Conservation (phyloP, 176 grass and related monocot species). For the Carex myosuroides region DNA sequence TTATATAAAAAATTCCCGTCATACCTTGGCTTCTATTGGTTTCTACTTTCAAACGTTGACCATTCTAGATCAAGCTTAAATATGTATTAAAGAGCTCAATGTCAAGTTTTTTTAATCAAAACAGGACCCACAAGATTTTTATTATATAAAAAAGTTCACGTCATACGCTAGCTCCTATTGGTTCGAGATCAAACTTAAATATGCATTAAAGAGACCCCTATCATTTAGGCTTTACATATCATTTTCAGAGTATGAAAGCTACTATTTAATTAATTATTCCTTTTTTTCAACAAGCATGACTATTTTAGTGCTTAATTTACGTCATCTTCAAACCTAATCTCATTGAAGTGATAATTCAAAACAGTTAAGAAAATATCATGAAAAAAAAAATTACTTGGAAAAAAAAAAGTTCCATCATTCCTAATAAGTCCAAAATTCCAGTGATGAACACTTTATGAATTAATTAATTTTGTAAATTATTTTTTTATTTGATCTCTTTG, state of each 20-base stretch:
- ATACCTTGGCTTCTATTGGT: no score
- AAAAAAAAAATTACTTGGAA: neutral
- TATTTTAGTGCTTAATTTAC: neutral
- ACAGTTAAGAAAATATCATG: neutral
- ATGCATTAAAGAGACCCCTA: neutral
- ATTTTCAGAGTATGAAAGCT: constrained; percentile 11
- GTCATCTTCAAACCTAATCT: neutral
- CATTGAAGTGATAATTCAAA: neutral
- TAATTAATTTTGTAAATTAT: neutral
- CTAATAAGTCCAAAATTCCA: neutral
- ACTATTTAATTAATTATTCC: neutral
- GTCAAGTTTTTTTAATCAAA: no score
- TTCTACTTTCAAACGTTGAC: no score
- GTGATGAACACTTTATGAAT: neutral
- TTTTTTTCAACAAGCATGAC: neutral
- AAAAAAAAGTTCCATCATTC: neutral
- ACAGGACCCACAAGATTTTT: no score
- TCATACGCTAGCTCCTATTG: neutral
- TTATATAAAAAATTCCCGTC: no score
- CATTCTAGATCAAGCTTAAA: no score
- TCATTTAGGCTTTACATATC: constrained; percentile 11
- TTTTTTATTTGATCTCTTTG: neutral
- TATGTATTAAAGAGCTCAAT: no score
- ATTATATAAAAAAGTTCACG: neutral
- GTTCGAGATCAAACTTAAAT: neutral